Evolutionary conservation across 208 protist genomes (phyloP).

Genomic region (Crithidia bombi): DNA sequence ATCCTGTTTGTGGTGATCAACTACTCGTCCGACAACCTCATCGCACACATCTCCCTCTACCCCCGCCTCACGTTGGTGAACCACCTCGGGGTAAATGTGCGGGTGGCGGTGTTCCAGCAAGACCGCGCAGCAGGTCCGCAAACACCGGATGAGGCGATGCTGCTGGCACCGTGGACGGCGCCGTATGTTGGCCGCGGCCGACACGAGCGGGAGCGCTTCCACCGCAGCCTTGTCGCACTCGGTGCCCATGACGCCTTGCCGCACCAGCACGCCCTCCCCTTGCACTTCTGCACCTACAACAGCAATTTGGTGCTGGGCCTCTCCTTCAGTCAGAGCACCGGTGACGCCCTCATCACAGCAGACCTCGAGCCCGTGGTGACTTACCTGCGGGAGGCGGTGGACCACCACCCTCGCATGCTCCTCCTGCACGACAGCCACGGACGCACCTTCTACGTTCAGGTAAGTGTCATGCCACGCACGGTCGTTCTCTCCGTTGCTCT

Average conservation of each 20-base stretch:
- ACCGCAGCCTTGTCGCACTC: slow-evolving; percentile 54
- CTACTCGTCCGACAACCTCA: slow-evolving; percentile 49
- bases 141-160: slow-evolving; percentile 35
- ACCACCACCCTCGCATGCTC: slow-evolving; percentile 63
- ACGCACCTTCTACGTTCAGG: slow-evolving; percentile 67
- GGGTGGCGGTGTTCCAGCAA: slow-evolving; percentile 61
- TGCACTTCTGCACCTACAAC: slow-evolving; percentile 66
- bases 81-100: slow-evolving; percentile 70
- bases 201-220: slow-evolving; percentile 32
- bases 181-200: slow-evolving; percentile 19
- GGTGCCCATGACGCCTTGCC: slow-evolving; percentile 55
- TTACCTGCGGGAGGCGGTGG: slow-evolving; percentile 46
- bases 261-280: slow-evolving; percentile 52
- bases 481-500: slow-evolving; percentile 74
- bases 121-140: slow-evolving; percentile 53
- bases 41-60: slow-evolving; percentile 60
- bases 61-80: slow-evolving; percentile 75
- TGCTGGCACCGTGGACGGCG: slow-evolving; percentile 45
- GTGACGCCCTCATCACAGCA: slow-evolving; percentile 50
- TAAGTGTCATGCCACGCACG: slow-evolving; percentile 65
- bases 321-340: slow-evolving; percentile 70
- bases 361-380: slow-evolving; percentile 40
- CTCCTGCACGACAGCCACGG: slow-evolving; percentile 55
- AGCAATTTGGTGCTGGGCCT: slow-evolving; percentile 57
- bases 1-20: slow-evolving; percentile 59